Evolutionary conservation across 169 alveolate genomes (phyloP).

Genomic region (Condylostoma magnum): DNA sequence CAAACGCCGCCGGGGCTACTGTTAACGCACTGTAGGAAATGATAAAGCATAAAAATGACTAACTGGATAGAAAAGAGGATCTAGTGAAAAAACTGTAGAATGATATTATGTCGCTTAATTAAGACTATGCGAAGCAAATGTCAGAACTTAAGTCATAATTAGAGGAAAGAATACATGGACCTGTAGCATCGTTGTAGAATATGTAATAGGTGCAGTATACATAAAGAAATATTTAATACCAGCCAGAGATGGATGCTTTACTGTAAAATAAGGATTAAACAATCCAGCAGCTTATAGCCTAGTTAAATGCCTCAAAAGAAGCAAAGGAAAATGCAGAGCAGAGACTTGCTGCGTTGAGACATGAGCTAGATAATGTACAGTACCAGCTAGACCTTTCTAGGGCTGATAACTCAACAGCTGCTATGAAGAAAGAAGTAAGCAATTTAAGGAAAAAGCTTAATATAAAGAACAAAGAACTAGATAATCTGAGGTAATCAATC

Average conservation of each 20-base stretch:
- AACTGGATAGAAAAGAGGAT: slow-evolving; percentile 42
- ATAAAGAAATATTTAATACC: background rate
- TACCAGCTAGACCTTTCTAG: background rate
- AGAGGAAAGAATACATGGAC: background rate
- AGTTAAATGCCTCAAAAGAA: background rate
- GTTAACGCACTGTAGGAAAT: slow-evolving; percentile 45
- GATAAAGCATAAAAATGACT: slow-evolving; percentile 45
- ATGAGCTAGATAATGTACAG: background rate
- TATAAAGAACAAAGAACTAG: slow-evolving; percentile 16
- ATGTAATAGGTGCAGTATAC: background rate
- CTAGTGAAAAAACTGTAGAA: slow-evolving; percentile 28
- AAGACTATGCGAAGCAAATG: slow-evolving; percentile 33
- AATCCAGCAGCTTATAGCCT: background rate
- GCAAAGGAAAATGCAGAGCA: background rate
- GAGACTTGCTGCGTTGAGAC: background rate
- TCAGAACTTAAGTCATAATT: slow-evolving; percentile 1
- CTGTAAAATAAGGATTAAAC: background rate
- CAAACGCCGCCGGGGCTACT: slow-evolving; percentile 52
- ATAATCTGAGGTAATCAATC: background rate
- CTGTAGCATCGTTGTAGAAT: background rate
- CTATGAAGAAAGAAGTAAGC: slow-evolving; percentile 1
- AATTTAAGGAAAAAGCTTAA: background rate
- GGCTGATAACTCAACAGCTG: background rate
- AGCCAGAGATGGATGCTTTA: background rate
- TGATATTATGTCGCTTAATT: slow-evolving; percentile 22